Evolutionary conservation across 1,139 yeast species (phyloP).

Genomic region (Debaryomyces psychrophilus): DNA sequence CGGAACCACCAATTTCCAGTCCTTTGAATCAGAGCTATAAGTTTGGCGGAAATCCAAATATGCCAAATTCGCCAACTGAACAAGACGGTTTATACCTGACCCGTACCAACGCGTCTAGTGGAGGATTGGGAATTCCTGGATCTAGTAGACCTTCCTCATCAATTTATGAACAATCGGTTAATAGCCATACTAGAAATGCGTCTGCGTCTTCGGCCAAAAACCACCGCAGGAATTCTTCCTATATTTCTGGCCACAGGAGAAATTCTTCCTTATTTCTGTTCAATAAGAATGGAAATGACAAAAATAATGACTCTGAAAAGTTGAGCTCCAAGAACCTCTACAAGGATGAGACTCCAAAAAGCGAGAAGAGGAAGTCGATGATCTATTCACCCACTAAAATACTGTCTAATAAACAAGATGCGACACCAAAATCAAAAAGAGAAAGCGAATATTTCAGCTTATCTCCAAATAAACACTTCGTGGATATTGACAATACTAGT

Average conservation of each 20-base stretch:
- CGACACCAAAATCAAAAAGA: conserved; percentile 1
- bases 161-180: conserved; percentile 41
- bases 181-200: conserved; percentile 32
- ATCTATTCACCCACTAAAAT: conserved; percentile 11
- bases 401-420: neutral
- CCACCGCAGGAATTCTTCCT: conserved; percentile 40
- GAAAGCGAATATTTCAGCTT: conserved; percentile 10
- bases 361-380: conserved; percentile 13
- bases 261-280: conserved; percentile 53
- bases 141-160: conserved; percentile 48
- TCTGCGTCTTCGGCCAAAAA: conserved; percentile 24
- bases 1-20: conserved; percentile 54
- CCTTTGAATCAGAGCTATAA: conserved; percentile 27
- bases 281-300: conserved; percentile 18
- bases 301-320: conserved; percentile 7
- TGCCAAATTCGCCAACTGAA: conserved; percentile 14
- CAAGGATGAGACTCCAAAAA: conserved; percentile 17
- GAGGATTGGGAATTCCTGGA: conserved; percentile 22
- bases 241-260: conserved; percentile 35
- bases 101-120: conserved; percentile 29
- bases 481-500: conserved; percentile 37
- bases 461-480: conserved; percentile 18
- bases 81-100: conserved; percentile 25
- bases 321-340: conserved; percentile 9
- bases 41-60: conserved; percentile 28